Evolutionary conservation across 495 filamentous ascomycete species (phyloP).

Genomic region (Gamarada debralockiae): DNA sequence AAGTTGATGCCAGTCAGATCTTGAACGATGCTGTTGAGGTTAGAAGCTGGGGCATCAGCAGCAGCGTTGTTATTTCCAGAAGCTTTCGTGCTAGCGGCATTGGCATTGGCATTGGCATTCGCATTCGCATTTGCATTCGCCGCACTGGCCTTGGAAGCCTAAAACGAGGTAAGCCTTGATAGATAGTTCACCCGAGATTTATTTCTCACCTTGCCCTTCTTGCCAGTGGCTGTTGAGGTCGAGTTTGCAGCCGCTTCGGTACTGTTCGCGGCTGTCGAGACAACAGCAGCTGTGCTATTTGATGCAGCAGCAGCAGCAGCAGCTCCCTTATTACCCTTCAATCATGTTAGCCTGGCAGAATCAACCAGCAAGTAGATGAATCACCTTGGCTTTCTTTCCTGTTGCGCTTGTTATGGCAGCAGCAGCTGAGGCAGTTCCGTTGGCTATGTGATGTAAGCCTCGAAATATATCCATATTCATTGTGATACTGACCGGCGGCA

Average conservation of each 20-base stretch:
- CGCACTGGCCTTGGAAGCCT: not conserved
- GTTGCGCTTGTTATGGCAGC: conserved; percentile 3
- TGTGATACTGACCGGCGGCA: not conserved
- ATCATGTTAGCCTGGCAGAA: not conserved
- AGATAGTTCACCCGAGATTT: not conserved
- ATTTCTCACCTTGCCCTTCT: conserved; percentile 6
- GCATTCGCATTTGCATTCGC: no score
- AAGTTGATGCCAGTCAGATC: conserved; percentile 19
- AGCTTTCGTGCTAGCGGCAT: not conserved
- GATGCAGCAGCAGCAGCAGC: no score
- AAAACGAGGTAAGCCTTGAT: not conserved
- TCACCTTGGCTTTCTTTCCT: conserved; percentile 10
- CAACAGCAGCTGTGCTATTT: conserved; percentile 25
- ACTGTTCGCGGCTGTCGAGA: conserved; percentile 1
- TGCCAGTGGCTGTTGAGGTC: conserved; percentile 10
- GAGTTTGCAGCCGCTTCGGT: not conserved
- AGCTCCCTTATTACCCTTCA: not conserved
- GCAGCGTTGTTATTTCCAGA: not conserved
- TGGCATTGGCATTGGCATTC: not conserved
- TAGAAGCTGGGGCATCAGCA: not conserved
- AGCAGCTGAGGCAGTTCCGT: not conserved
- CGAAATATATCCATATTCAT: not conserved
- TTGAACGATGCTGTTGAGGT: conserved; percentile 11
- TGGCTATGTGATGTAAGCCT: not conserved
- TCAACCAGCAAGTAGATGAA: not conserved